A percentile compares a stretch with the other conserved stretches of the same genome.
Conservation (phyloP, 257 asterid genomes). For the Lycium barbarum region DNA sequence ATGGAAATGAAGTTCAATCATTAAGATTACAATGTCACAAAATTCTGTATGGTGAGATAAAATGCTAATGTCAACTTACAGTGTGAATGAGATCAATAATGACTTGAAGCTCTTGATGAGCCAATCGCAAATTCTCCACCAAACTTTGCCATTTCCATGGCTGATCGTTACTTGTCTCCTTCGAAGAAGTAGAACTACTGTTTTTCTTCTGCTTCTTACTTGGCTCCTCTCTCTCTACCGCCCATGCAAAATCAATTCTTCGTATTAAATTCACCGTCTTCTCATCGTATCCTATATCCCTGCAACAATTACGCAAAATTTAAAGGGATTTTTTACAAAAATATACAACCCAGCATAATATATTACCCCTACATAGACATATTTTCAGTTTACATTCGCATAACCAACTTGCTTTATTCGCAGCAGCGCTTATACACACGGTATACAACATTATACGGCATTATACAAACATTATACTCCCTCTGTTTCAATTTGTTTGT, state of each 20-base stretch:
- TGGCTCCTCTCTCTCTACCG: conserved; percentile 91
- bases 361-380: too few relatives aligned
- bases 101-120: conserved; percentile 96
- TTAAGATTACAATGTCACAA: neutral
- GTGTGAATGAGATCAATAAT: conserved; percentile 92
- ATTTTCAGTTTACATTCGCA: too few relatives aligned
- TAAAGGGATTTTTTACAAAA: neutral
- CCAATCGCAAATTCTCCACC: conserved; percentile 87
- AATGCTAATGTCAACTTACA: conserved; percentile 41
- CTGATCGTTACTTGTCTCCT: conserved; percentile 36
- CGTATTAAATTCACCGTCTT: conserved; percentile 72
- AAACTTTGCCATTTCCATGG: conserved; percentile 88
- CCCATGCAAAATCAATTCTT: conserved; percentile 93
- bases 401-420: too few relatives aligned
- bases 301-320: conserved; percentile 43
- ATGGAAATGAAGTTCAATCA: conserved; percentile 5
- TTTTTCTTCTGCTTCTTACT: conserved; percentile 80
- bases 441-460: too few relatives aligned
- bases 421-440: too few relatives aligned
- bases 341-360: too few relatives aligned
- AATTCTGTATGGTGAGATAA: neutral
- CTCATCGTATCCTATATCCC: conserved; percentile 87
- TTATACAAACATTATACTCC: too few relatives aligned
- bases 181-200: conserved; percentile 42
- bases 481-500: too few relatives aligned